Base-by-base conservation (phyloP, 1,139 yeast species). In the Pichiaceae sp. region DNA sequence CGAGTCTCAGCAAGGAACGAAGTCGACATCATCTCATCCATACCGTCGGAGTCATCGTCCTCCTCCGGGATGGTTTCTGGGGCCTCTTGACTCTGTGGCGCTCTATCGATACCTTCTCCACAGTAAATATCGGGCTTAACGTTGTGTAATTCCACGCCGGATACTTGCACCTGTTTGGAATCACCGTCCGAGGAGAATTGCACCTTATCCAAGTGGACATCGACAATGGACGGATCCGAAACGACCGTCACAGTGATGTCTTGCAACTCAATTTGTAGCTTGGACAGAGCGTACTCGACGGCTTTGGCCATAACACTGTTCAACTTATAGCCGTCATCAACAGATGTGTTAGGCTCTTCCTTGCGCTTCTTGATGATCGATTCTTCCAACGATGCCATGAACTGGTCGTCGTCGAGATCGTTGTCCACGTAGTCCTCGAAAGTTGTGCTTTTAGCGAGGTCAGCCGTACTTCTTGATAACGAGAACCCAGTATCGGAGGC, bases 271-370 rank as follows among this genome's bases (percentile, higher is more conserved):
- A 80, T 64, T 37, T 63, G 72, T 11, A 83, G 56, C 48, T 80
- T 72, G 48, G 82, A 75, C 12, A 83, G 54, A 0, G 89, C 87
- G 44, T 79, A 65, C 42, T 81, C 91, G 1, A 77, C 81, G 0
- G 87, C 81, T 39, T 62, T 65, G 12, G 74, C 62, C 70, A 80
- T 70, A 41, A 82, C 70, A 3, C 72, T 70, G 33, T 79, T 69
- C 39, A 77, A 29, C 32, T 17, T 30, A 3, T 20, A 14, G 12
- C 27, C 16, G 16, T 27, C 31, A 16, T 14, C 24, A 21, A 11
- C 7, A 7, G 9, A 7, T 11, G 11, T 11, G 24, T 11, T 21
- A 7, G 24, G 24, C 4, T 4, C 14, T 17, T 31, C 21, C 17
- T 25, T 3, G 6, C 30, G 25, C 17, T 17, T 26, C 19, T 28